Percentiles rank a stretch among this genome's conserved stretches.
These are phyloP conservation scores for Aspergillus ochraceus DNA, from an alignment of 2,329 filamentous ascomycete genomes.

Conservation along the genomic window DNA sequence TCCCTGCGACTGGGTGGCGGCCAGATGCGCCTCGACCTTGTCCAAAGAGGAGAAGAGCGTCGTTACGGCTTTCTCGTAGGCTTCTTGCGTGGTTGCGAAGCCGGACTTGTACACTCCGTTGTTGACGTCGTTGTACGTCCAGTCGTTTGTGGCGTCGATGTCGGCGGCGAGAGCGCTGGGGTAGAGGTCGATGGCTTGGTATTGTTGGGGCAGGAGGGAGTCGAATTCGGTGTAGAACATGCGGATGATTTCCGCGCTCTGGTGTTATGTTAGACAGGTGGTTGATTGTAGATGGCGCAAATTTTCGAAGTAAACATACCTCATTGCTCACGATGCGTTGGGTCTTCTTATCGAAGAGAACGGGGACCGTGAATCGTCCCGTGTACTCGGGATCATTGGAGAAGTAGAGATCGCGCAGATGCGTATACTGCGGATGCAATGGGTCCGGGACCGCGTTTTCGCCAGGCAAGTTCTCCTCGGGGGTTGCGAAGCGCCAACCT, in stretches of 20 bases:
- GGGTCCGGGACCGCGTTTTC: constrained; percentile 55
- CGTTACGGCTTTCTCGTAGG: constrained; percentile 73
- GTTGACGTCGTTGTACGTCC: constrained; percentile 69
- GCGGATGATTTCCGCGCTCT: constrained; percentile 80
- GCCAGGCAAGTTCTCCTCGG: constrained; percentile 60
- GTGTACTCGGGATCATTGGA: constrained; percentile 68
- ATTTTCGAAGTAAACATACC: constrained; percentile 40
- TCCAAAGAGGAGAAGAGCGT: constrained; percentile 77
- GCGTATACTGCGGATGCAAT: constrained; percentile 66
- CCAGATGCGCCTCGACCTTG: constrained; percentile 70
- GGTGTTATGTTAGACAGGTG: background rate
- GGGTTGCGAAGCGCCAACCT: constrained; percentile 81
- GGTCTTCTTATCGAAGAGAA: constrained; percentile 70
- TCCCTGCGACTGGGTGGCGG: constrained; percentile 33
- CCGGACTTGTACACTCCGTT: constrained; percentile 62
- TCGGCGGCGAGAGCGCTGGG: constrained; percentile 62
- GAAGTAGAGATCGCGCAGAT: constrained; percentile 80
- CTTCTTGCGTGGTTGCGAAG: constrained; percentile 79
- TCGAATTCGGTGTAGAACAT: constrained; percentile 87
- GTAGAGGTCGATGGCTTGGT: constrained; percentile 65
- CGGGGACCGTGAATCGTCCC: constrained; percentile 84
- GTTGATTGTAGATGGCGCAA: constrained; percentile 3
- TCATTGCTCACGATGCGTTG: constrained; percentile 86
- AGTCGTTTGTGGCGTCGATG: constrained; percentile 77
- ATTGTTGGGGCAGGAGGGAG: constrained; percentile 61